phyloP scores from a whole-genome alignment of 2,329 filamentous ascomycete species.

The Fusarium anguioides region DNA sequence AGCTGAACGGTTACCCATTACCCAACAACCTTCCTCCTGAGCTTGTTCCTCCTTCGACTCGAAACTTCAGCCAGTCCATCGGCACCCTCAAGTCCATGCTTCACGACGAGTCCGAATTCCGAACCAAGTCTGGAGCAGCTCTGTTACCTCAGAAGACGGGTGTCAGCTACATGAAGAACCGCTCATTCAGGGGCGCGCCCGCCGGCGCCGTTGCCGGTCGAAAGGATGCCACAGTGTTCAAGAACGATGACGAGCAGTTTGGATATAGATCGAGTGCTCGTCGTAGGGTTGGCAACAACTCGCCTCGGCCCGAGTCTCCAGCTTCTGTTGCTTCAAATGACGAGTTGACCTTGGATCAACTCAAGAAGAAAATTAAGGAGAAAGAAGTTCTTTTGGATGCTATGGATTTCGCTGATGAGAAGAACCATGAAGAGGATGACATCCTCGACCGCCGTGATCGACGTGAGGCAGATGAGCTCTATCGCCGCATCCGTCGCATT shows the following conservation, averaged over 20 bases:
- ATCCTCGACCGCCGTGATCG: constrained; percentile 89
- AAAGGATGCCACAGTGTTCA: constrained; percentile 96
- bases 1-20: constrained; percentile 93
- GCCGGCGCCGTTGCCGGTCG: constrained; percentile 69
- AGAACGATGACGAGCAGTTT: constrained; percentile 93
- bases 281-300: constrained; percentile 81
- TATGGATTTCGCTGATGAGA: constrained; percentile 95
- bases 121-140: constrained; percentile 89
- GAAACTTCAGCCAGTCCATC: constrained; percentile 92
- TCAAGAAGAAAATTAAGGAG: constrained; percentile 92
- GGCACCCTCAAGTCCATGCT: constrained; percentile 92
- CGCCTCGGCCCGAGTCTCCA: constrained; percentile 83
- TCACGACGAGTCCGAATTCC: constrained; percentile 86
- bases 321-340: constrained; percentile 77
- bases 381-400: constrained; percentile 95
- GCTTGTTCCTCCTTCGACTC: constrained; percentile 91
- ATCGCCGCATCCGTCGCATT: constrained; percentile 87
- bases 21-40: constrained; percentile 89
- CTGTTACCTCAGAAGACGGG: constrained; percentile 95
- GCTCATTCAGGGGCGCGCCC: constrained; percentile 81
- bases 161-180: constrained; percentile 97
- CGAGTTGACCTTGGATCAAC: constrained; percentile 85
- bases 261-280: constrained; percentile 95
- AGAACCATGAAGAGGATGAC: constrained; percentile 89
- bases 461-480: constrained; percentile 92